A percentile compares a stretch with the other conserved stretches of the same genome.
Conservation (phyloP, 768 basidiomycete species). For the Amanita exitialis region DNA sequence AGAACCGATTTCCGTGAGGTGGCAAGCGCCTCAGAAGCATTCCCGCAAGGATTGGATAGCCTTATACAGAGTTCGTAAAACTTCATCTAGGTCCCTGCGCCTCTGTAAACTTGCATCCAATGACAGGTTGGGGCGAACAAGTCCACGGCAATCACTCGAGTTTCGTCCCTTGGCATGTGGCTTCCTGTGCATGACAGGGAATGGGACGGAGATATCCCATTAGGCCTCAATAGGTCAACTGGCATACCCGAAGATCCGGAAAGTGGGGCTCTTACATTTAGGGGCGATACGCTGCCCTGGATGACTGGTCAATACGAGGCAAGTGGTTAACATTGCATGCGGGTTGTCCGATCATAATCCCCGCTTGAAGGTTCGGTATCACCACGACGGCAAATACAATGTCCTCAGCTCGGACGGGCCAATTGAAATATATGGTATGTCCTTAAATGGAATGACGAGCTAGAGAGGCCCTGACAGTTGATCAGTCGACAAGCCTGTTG, state of each 20-base stretch:
- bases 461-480: background rate
- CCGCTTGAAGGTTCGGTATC: constrained; percentile 61
- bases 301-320: constrained; percentile 80
- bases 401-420: constrained; percentile 83
- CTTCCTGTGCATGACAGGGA: constrained; percentile 84
- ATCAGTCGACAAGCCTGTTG: constrained; percentile 33
- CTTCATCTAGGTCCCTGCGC: constrained; percentile 1
- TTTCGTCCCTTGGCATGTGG: constrained; percentile 87
- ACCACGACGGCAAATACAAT: constrained; percentile 96
- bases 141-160: constrained; percentile 72
- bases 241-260: constrained; percentile 31
- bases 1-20: constrained; percentile 77
- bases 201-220: constrained; percentile 82
- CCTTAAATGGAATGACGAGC: background rate
- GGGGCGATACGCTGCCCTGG: constrained; percentile 80
- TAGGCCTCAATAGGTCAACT: constrained; percentile 31
- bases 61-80: constrained; percentile 57
- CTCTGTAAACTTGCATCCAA: constrained; percentile 6
- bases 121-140: constrained; percentile 79
- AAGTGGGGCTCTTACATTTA: constrained; percentile 64
- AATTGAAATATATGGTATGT: constrained; percentile 81
- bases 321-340: constrained; percentile 10
- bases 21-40: constrained; percentile 81
- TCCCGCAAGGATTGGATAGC: constrained; percentile 96
- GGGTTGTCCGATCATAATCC: background rate